These are phyloP conservation scores for Diddensiella caesifluorescens DNA, from an alignment of 805 yeast genomes.

Conservation along the genomic window DNA sequence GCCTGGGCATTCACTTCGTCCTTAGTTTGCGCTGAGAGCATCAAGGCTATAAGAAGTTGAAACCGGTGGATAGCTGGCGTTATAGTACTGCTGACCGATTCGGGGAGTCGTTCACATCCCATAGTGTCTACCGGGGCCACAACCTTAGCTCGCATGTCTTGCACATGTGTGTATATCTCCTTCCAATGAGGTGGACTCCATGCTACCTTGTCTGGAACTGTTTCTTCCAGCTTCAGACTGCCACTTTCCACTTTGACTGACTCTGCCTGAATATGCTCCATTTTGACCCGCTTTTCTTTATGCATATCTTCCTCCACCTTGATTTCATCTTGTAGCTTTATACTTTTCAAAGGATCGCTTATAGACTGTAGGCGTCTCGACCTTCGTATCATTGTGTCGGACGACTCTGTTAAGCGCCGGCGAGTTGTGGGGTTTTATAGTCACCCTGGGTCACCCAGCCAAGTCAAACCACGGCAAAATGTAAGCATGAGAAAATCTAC, in stretches of 20 bases:
- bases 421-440: too few species aligned
- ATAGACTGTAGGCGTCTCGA: neutral
- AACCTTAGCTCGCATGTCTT: constrained; percentile 58
- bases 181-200: constrained; percentile 28
- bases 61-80: constrained; percentile 46
- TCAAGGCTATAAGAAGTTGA: constrained; percentile 71
- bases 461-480: too few species aligned
- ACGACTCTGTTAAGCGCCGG: too few species aligned
- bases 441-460: too few species aligned
- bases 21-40: constrained; percentile 88
- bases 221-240: too few species aligned
- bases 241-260: too few species aligned
- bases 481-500: too few species aligned
- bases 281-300: too few species aligned
- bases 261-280: too few species aligned
- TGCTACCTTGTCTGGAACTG: neutral
- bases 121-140: constrained; percentile 83
- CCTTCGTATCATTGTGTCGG: constrained; percentile 1
- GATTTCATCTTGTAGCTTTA: neutral
- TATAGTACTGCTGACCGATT: constrained; percentile 28
- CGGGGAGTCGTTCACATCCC: constrained; percentile 69
- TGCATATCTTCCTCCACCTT: constrained; percentile 3
- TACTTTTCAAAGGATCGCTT: neutral
- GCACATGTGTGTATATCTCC: constrained; percentile 34
- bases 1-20: constrained; percentile 80